A percentile compares a stretch with the other conserved stretches of the same genome.
Evolutionary conservation across 2,329 filamentous ascomycete genomes (phyloP).

Genomic region (Aspergillus uvarum): DNA sequence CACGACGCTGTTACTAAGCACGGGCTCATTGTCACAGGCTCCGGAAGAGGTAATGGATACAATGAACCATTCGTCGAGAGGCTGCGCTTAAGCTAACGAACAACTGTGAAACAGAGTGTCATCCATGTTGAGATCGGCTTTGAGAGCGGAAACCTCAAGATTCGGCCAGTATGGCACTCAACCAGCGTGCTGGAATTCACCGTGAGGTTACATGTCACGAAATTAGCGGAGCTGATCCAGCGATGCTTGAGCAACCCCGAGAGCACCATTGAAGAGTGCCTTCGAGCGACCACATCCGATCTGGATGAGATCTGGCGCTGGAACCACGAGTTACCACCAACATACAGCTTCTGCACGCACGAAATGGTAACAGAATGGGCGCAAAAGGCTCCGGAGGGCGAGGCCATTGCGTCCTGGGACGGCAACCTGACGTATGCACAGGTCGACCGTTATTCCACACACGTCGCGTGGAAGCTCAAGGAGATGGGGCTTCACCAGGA

Average conservation of each 20-base stretch:
- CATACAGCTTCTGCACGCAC: slow-evolving; percentile 49
- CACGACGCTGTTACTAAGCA: slow-evolving; percentile 27
- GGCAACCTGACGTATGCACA: slow-evolving; percentile 32
- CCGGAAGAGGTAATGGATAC: slow-evolving; percentile 23
- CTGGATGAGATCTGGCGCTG: slow-evolving; percentile 50
- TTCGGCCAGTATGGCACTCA: slow-evolving; percentile 45
- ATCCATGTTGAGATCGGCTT: slow-evolving; percentile 37
- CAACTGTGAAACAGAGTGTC: slow-evolving; percentile 22
- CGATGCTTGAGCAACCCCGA: slow-evolving; percentile 33
- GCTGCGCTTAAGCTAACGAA: slow-evolving; percentile 10
- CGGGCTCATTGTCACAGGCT: slow-evolving; percentile 18
- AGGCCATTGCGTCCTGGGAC: slow-evolving; percentile 35
- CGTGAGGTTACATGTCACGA: slow-evolving; percentile 44
- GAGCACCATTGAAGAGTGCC: slow-evolving; percentile 31
- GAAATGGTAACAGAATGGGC: slow-evolving; percentile 42
- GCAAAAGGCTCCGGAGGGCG: slow-evolving; percentile 24
- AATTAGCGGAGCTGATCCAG: slow-evolving; percentile 44
- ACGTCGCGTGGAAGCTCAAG: slow-evolving; percentile 26
- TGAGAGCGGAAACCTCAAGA: slow-evolving; percentile 29
- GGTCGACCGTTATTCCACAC: slow-evolving; percentile 37
- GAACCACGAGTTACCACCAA: slow-evolving; percentile 48
- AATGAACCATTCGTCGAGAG: slow-evolving; percentile 13
- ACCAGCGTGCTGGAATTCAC: slow-evolving; percentile 46
- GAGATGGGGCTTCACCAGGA: slow-evolving; percentile 29
- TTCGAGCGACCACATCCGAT: slow-evolving; percentile 39